Conservation (phyloP, 2,329 filamentous ascomycete genomes). For the Aspergillus tamarii region DNA sequence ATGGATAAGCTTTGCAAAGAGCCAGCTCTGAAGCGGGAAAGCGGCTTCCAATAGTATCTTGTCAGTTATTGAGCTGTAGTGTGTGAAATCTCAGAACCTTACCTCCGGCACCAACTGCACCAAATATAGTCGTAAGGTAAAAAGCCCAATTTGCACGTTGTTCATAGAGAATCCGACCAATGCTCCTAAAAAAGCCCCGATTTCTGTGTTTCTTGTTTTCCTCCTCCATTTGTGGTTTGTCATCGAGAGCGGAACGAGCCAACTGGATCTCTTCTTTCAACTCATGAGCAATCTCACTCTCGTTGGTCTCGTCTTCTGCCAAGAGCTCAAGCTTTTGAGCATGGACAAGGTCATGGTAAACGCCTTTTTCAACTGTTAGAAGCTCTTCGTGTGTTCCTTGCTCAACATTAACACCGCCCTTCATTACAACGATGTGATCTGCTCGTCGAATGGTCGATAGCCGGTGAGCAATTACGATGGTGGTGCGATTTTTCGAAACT, state of each 20-base stretch:
- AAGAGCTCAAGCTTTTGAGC: conserved; percentile 38
- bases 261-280: conserved; percentile 8
- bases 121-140: conserved; percentile 29
- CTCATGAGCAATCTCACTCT: conserved; percentile 4
- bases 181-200: conserved; percentile 22
- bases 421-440: conserved; percentile 76
- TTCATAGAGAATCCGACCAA: conserved; percentile 36
- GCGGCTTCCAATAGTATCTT: conserved; percentile 20
- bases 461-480: conserved; percentile 77
- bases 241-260: not conserved
- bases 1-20: conserved; percentile 54
- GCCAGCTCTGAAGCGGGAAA: conserved; percentile 41
- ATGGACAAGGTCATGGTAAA: conserved; percentile 69
- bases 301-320: conserved; percentile 10
- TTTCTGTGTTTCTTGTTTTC: conserved; percentile 6
- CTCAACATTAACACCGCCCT: conserved; percentile 72
- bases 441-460: conserved; percentile 75
- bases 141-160: conserved; percentile 34
- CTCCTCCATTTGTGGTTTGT: conserved; percentile 1
- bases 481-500: conserved; percentile 65
- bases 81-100: conserved; percentile 13
- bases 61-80: not conserved
- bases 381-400: conserved; percentile 75
- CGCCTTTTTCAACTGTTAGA: conserved; percentile 59
- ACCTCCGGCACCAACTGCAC: conserved; percentile 36